Conservation (phyloP, 306 rosid species). For the Glycine tomentella region DNA sequence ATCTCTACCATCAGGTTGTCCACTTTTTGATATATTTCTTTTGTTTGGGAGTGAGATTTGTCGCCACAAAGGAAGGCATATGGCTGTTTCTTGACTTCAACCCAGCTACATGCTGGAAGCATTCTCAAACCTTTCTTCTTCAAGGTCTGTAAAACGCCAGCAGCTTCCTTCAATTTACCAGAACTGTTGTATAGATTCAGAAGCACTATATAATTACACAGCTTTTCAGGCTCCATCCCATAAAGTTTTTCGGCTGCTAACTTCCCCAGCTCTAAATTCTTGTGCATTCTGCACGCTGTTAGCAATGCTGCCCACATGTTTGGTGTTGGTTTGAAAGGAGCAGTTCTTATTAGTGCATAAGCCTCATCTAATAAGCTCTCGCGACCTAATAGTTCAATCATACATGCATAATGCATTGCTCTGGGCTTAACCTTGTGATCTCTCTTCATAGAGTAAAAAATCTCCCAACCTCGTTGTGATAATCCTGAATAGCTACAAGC, state of each 20-base stretch:
- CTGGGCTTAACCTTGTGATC: slow-evolving; percentile 83
- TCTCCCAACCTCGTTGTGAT: slow-evolving; percentile 77
- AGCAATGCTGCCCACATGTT: slow-evolving; percentile 95
- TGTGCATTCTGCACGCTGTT: slow-evolving; percentile 80
- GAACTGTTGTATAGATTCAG: slow-evolving; percentile 69
- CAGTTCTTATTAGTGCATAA: slow-evolving; percentile 63
- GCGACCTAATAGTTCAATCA: slow-evolving; percentile 86
- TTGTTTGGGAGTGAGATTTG: slow-evolving; percentile 55
- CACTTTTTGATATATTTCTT: slow-evolving; percentile 64
- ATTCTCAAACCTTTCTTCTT: slow-evolving; percentile 81
- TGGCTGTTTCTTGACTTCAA: slow-evolving; percentile 69
- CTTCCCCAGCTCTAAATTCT: slow-evolving; percentile 79
- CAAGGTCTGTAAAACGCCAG: slow-evolving; percentile 73
- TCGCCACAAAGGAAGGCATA: slow-evolving; percentile 69
- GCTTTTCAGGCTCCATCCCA: slow-evolving; percentile 81
- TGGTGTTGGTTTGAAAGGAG: slow-evolving; percentile 73
- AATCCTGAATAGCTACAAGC: slow-evolving; percentile 89
- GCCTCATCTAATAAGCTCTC: slow-evolving; percentile 85
- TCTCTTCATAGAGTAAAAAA: slow-evolving; percentile 70
- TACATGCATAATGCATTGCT: slow-evolving; percentile 93
- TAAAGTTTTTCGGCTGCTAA: slow-evolving; percentile 78
- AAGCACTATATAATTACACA: slow-evolving; percentile 74
- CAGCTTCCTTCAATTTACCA: slow-evolving; percentile 82
- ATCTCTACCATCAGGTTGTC: slow-evolving; percentile 72
- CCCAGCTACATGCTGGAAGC: slow-evolving; percentile 77